Conservation (phyloP, 2,329 filamentous ascomycete genomes). For the Fusarium sp. region DNA sequence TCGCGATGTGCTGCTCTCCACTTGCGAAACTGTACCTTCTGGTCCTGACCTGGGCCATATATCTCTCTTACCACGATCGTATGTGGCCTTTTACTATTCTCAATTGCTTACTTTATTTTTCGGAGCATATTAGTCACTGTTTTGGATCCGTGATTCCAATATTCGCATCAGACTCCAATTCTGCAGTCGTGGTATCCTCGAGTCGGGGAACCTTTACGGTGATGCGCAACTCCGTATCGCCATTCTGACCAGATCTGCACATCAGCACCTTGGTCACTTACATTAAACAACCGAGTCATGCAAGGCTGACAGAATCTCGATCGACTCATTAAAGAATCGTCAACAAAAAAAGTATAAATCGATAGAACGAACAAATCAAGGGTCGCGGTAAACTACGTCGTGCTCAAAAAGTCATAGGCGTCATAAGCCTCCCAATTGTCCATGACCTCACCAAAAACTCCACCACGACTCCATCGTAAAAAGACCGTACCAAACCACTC, state of each 20-base stretch:
- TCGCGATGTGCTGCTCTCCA: too few species aligned
- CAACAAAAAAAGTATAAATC: not conserved
- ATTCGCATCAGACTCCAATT: rapidly evolving
- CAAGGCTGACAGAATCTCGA: not conserved
- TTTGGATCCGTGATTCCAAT: rapidly evolving
- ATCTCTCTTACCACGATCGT: too few species aligned
- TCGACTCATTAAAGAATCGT: too few species aligned
- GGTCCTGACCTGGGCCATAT: too few species aligned
- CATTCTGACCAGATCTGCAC: not conserved
- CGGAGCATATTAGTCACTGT: too few species aligned
- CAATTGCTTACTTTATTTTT: too few species aligned
- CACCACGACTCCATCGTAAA: not conserved
- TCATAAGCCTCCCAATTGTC: not conserved
- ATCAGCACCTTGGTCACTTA: not conserved
- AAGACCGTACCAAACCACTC: not conserved
- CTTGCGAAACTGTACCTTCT: not conserved
- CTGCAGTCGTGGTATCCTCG: not conserved
- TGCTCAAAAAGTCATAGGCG: not conserved
- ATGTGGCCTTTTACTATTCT: not conserved
- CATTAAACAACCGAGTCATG: not conserved
- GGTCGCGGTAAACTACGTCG: not conserved
- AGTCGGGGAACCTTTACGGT: not conserved
- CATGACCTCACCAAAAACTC: slow-evolving; percentile 4
- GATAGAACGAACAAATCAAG: not conserved
- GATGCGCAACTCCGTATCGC: too few species aligned